Conservation (phyloP, 371 early-diverging fungal species). For the Mortierella sp. region DNA sequence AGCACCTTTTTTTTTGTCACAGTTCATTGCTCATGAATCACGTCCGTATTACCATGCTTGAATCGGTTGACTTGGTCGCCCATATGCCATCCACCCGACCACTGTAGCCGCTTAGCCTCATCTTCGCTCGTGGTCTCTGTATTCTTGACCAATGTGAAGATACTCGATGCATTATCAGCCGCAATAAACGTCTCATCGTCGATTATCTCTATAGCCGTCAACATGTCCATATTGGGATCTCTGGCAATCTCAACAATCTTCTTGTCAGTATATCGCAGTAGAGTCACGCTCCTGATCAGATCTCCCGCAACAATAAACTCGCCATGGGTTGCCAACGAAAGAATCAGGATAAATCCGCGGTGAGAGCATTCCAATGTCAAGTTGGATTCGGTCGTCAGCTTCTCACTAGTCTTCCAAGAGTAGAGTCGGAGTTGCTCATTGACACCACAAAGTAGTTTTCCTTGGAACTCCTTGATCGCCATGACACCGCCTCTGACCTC, state of each 20-base stretch:
- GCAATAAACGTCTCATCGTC: conserved; percentile 74
- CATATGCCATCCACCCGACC: conserved; percentile 80
- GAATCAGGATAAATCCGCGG: conserved; percentile 70
- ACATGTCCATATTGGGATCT: conserved; percentile 76
- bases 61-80: conserved; percentile 88
- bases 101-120: conserved; percentile 67
- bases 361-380: conserved; percentile 60
- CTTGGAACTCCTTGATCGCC: conserved; percentile 62
- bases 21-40: conserved; percentile 4
- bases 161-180: conserved; percentile 70
- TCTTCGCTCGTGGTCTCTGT: conserved; percentile 56
- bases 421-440: conserved; percentile 65
- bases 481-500: conserved; percentile 71
- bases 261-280: conserved; percentile 66
- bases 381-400: conserved; percentile 26
- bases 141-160: conserved; percentile 71
- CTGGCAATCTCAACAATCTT: conserved; percentile 70
- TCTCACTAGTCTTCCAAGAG: conserved; percentile 52
- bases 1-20: too few species aligned
- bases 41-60: conserved; percentile 68
- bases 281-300: conserved; percentile 82
- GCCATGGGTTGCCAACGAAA: conserved; percentile 72
- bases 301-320: conserved; percentile 90
- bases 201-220: conserved; percentile 74
- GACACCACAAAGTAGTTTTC: conserved; percentile 68